phyloP scores from a whole-genome alignment of 2,329 filamentous ascomycete genomes.

The Arthrobotrys conoides region DNA sequence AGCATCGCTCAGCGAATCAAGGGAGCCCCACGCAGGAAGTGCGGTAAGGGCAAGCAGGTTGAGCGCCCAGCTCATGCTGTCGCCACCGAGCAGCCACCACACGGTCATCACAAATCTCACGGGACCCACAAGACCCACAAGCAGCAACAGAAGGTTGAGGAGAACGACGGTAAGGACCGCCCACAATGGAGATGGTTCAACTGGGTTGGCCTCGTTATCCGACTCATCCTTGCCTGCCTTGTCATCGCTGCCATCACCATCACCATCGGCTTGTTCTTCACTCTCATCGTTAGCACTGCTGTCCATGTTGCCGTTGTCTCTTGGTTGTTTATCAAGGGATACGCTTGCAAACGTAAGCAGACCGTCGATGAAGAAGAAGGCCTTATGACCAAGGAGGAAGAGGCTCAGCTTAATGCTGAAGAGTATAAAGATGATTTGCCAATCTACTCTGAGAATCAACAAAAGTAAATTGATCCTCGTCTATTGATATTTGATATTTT shows the following conservation, averaged over 20 bases:
- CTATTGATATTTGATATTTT: constrained; percentile 3
- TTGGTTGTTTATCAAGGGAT: constrained; percentile 48
- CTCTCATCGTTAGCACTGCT: constrained; percentile 51
- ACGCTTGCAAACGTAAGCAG: constrained; percentile 29
- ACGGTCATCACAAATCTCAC: constrained; percentile 19
- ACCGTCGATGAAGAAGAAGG: constrained; percentile 48
- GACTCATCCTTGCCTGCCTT: constrained; percentile 57
- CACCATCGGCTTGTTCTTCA: constrained; percentile 58
- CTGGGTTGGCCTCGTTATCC: constrained; percentile 53
- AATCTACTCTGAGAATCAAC: constrained; percentile 50
- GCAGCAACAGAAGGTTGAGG: constrained; percentile 33
- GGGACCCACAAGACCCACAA: constrained; percentile 11
- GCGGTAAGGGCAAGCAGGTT: constrained; percentile 42
- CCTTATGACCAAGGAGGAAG: constrained; percentile 55
- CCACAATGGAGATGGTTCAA: constrained; percentile 55
- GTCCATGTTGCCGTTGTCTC: constrained; percentile 44
- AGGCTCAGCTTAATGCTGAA: constrained; percentile 32
- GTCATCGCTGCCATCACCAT: constrained; percentile 60
- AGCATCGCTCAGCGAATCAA: constrained; percentile 38
- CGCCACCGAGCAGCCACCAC: constrained; percentile 29
- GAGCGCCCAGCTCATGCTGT: constrained; percentile 26
- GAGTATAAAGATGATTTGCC: constrained; percentile 51
- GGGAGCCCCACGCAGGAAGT: constrained; percentile 30
- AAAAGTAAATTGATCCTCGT: constrained; percentile 35
- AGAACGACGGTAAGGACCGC: constrained; percentile 14